Evolutionary conservation across 2,329 filamentous ascomycete genomes (phyloP), one percentile per base, ranked within the genome.

Genomic region (Clonostachys rosea): DNA sequence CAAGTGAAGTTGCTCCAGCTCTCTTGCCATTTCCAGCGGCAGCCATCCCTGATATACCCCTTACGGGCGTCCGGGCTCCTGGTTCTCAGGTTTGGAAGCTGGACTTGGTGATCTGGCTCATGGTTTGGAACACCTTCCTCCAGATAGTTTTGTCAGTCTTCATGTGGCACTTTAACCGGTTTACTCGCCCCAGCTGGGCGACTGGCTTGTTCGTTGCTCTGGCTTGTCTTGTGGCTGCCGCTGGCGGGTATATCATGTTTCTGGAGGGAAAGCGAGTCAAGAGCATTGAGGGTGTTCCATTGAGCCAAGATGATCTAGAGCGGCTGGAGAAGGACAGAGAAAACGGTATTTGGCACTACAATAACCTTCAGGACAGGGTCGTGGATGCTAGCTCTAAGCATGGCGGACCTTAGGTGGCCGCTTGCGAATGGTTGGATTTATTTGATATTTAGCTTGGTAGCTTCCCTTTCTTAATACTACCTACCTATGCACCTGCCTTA

Each of bases 161-260:
- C 67, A 95, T 95, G 90, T 95, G 88, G 87, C 83, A 80, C 3
- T 73, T 87, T 65, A 87, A 89, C 59, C 73, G 87, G 18, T 84
- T 83, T 57, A 68, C 86, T 18, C 74, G 90, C n/a, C 89, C 90
- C 0, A 78, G 79, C 18, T 95, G 89, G 89, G 79, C 83, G 11
- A 91, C 88, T 0, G 90, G 89, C 2, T 66, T 91, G 0, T 89
- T 94, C 59, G 86, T 95, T 16, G 86, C 79, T 3, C 60, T 92
- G 6, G 89, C 83, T 4, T 91, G 84, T 58, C 73, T 84, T 17
- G 81, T 86, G 6, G 86, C 85, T 8, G 86, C 76, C 14, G 60
- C 79, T 18, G 89, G 81, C 14, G 89, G 89, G 4, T 66, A 86
- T 34, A 76, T 89, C 60, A 83, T 84, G 65, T 89, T 84, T 51